Evolutionary conservation across 306 rosid species (phyloP), one percentile per base, ranked within the genome.

Genomic region (Senna tora): DNA sequence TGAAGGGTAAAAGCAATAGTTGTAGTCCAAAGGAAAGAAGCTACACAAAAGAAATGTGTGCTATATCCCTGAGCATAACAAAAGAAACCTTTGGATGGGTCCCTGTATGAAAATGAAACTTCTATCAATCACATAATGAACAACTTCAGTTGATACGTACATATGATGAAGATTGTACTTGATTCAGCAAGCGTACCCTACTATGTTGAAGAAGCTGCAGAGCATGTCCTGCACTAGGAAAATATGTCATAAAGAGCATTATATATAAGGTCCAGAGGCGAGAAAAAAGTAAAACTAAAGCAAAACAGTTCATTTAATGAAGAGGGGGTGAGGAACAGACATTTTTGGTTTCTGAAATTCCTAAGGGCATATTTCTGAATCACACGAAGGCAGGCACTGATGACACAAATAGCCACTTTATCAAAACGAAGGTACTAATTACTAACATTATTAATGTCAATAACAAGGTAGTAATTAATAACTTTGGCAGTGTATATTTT

Each of bases 1-100:
- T 93, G 98, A 30, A 90, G 92, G 75, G 98, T 93, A 71, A 93
- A 93, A 42, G 98, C 93, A 72, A 93, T 93, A 5, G 93, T 87
- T 30, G 98, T 93, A 38, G 97, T 93, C 98, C 98, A 93, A 14
- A 93, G 84, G 90, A 93, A 93, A 62, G 98, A 93, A 36, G 98
- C 97, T 79, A 93, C 98, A 47, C 92, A 89, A 72, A 93, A 93
- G 84, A 93, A 89, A 90, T 93, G 98, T 9, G 97, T 81, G 75
- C 86, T 89, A 53, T 90, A 93, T 51, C 96, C 97, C 76, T 88
- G 93, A 76, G 90, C 87, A 87, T 84, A 89, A 77, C 98, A 93
- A 70, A 88, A 87, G 67, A 93, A 90, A 57, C 90, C 93, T 69
- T 86, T 82, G 42, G 97, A 86, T 20, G 98, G 98, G 77, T 90